A percentile compares a stretch with the other conserved stretches of the same genome.
phyloP scores from a whole-genome alignment of 768 basidiomycete genomes.

The Termitomyces sp. region DNA sequence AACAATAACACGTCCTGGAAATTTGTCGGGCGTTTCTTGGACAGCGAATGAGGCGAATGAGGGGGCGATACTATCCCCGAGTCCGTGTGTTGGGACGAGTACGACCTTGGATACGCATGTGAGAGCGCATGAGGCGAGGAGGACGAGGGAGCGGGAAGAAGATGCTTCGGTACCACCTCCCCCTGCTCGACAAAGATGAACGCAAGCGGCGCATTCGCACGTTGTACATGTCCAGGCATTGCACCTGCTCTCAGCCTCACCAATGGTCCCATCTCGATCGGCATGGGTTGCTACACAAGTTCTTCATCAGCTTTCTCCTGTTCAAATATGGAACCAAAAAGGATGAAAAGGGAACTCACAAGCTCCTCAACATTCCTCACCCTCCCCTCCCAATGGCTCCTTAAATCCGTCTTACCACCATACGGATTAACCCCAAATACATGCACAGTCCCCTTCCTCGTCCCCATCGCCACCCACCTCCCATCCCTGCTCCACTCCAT shows the following conservation, averaged over 20 bases:
- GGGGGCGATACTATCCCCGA: constrained; percentile 18
- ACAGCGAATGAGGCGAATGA: constrained; percentile 17
- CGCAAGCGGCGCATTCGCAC: constrained; percentile 38
- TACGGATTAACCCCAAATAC: constrained; percentile 76
- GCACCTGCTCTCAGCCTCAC: constrained; percentile 44
- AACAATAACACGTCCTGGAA: constrained; percentile 69
- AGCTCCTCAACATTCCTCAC: constrained; percentile 51
- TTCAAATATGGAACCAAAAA: constrained; percentile 4
- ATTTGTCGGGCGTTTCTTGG: constrained; percentile 29
- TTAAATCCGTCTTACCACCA: constrained; percentile 62
- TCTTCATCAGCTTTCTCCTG: not conserved
- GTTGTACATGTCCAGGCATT: constrained; percentile 1
- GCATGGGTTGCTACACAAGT: constrained; percentile 42
- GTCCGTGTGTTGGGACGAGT: constrained; percentile 18
- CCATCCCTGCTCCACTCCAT: constrained; percentile 55
- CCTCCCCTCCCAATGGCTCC: constrained; percentile 55
- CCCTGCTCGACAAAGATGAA: constrained; percentile 50
- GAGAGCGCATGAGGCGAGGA: constrained; percentile 10
- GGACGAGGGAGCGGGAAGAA: constrained; percentile 26
- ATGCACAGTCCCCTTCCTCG: constrained; percentile 61
- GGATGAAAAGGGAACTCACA: constrained; percentile 31
- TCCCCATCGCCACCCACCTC: constrained; percentile 68
- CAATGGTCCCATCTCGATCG: constrained; percentile 53
- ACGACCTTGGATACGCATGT: constrained; percentile 6
- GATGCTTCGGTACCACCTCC: constrained; percentile 34